phyloP scores from a whole-genome alignment of 1,139 yeast genomes.

The Candida sp. region DNA sequence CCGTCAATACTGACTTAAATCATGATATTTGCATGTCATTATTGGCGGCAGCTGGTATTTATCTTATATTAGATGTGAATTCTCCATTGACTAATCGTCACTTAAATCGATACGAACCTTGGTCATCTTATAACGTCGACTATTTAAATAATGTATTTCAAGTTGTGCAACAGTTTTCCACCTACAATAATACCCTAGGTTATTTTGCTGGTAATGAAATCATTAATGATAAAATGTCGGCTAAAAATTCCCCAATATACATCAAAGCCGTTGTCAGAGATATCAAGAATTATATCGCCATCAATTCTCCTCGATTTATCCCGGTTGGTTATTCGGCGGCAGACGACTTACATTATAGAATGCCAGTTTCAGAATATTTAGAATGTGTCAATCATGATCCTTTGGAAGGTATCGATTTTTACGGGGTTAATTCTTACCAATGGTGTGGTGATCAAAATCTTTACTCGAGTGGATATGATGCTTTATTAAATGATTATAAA shows the following conservation, averaged over 20 bases:
- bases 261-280: slow-evolving; percentile 80
- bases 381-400: slow-evolving; percentile 68
- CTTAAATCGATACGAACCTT: slow-evolving; percentile 84
- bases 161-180: slow-evolving; percentile 78
- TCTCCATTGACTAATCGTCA: slow-evolving; percentile 79
- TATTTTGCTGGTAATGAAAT: slow-evolving; percentile 96
- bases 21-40: slow-evolving; percentile 92
- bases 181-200: slow-evolving; percentile 85
- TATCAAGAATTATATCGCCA: slow-evolving; percentile 64
- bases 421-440: slow-evolving; percentile 93
- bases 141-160: slow-evolving; percentile 77
- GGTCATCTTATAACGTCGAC: slow-evolving; percentile 68
- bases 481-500: slow-evolving; percentile 66
- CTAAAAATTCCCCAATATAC: slow-evolving; percentile 63
- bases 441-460: slow-evolving; percentile 96
- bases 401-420: slow-evolving; percentile 74
- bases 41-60: slow-evolving; percentile 89
- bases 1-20: slow-evolving; percentile 76
- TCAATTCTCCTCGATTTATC: slow-evolving; percentile 58
- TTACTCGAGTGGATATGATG: slow-evolving; percentile 76
- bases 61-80: slow-evolving; percentile 85
- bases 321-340: slow-evolving; percentile 98
- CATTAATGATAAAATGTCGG: slow-evolving; percentile 76
- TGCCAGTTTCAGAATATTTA: slow-evolving; percentile 73
- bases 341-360: slow-evolving; percentile 77